These are phyloP conservation scores for Thymus mandschuricus DNA, from an alignment of 257 asterid species.

Conservation along the genomic window DNA sequence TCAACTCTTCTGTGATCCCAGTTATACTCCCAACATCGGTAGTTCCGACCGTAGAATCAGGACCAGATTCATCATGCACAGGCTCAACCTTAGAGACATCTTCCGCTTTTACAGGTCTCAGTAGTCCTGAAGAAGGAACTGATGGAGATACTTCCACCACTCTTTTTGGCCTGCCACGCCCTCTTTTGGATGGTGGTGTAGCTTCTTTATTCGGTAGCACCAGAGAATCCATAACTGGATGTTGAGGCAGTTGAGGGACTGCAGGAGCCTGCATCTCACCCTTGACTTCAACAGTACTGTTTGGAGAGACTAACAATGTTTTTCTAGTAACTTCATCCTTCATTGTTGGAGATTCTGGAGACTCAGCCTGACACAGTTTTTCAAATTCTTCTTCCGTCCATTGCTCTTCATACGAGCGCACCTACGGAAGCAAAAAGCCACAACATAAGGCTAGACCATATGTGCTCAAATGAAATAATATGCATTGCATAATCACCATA, in stretches of 20 bases:
- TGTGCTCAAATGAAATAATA: constrained; percentile 1
- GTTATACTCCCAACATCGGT: constrained; percentile 41
- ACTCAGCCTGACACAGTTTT: constrained; percentile 81
- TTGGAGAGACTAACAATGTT: constrained; percentile 43
- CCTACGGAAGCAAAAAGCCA: constrained; percentile 52
- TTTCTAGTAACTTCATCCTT: constrained; percentile 61
- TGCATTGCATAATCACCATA: constrained; percentile 20
- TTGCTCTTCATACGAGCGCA: constrained; percentile 97
- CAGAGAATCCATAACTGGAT: constrained; percentile 41
- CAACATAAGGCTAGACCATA: constrained; percentile 23
- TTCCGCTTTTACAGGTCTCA: constrained; percentile 38
- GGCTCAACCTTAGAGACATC: constrained; percentile 40
- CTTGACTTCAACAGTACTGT: constrained; percentile 34
- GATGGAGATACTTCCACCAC: constrained; percentile 47
- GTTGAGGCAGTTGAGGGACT: constrained; percentile 41
- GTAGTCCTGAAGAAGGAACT: constrained; percentile 38
- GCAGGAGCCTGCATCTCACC: constrained; percentile 49
- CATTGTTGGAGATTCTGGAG: constrained; percentile 70
- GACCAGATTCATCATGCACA: constrained; percentile 37
- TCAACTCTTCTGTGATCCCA: constrained; percentile 46
- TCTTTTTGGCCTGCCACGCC: constrained; percentile 98
- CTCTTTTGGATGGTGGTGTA: constrained; percentile 79
- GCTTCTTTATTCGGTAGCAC: constrained; percentile 47
- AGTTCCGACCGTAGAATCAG: constrained; percentile 45
- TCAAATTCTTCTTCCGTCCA: constrained; percentile 99